These are phyloP conservation scores for Coemansia sp. DNA, from an alignment of 192 early-diverging fungal genomes.

Conservation along the genomic window DNA sequence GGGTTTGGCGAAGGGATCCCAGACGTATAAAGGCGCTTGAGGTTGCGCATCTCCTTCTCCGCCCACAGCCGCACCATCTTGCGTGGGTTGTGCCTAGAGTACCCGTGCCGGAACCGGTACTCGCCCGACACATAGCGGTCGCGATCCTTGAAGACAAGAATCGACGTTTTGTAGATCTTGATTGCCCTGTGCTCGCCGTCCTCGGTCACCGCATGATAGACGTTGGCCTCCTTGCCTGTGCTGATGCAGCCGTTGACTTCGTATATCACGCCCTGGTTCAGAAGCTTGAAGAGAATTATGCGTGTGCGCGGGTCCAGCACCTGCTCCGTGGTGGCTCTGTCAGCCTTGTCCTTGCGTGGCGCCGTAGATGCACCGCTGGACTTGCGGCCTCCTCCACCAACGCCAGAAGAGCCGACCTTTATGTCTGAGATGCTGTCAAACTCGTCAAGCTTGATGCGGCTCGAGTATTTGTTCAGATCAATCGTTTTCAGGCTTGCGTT, in stretches of 20 bases:
- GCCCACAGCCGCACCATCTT: conserved; percentile 99
- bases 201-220: conserved; percentile 93
- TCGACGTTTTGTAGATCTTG: conserved; percentile 99
- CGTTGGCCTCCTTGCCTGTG: conserved; percentile 99
- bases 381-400: conserved; percentile 44
- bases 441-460: conserved; percentile 69
- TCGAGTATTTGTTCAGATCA: conserved; percentile 64
- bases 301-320: conserved; percentile 97
- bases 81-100: conserved; percentile 88
- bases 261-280: conserved; percentile 85
- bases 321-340: conserved; percentile 95
- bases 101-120: conserved; percentile 92
- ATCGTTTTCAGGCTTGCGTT: conserved; percentile 45
- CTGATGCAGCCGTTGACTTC: conserved; percentile 97
- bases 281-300: conserved; percentile 94
- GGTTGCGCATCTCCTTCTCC: conserved; percentile 98
- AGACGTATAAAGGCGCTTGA: conserved; percentile 82
- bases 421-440: conserved; percentile 31
- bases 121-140: conserved; percentile 97
- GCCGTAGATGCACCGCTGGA: conserved; percentile 28
- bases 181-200: conserved; percentile 81
- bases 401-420: neutral
- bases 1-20: conserved; percentile 91
- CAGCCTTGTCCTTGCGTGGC: conserved; percentile 81
- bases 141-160: conserved; percentile 95